Conservation (phyloP, 768 basidiomycete species). For the Suillus sp. region DNA sequence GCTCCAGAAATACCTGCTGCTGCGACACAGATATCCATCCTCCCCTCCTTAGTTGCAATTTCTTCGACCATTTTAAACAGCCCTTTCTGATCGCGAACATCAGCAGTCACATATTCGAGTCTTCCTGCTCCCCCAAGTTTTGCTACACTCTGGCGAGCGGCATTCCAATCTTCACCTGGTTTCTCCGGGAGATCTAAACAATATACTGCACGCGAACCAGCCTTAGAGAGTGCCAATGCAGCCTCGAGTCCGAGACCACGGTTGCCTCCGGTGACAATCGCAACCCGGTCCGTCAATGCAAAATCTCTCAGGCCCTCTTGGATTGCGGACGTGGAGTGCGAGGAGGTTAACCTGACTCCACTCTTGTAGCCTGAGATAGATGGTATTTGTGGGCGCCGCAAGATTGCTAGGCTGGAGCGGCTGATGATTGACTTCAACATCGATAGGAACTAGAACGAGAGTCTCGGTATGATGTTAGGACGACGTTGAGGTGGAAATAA, state of each 20-base stretch:
- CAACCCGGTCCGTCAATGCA: conserved; percentile 28
- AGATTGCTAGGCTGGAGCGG: background rate
- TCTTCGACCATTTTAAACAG: conserved; percentile 21
- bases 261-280: conserved; percentile 30
- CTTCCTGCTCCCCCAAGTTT: conserved; percentile 35
- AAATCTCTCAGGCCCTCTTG: conserved; percentile 39
- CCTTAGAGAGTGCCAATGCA: conserved; percentile 30
- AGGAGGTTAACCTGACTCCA: background rate
- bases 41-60: conserved; percentile 27
- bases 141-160: conserved; percentile 48
- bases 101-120: conserved; percentile 25
- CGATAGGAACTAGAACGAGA: too few relatives aligned
- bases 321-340: background rate
- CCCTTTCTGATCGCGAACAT: conserved; percentile 28
- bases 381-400: background rate
- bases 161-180: conserved; percentile 44
- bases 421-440: background rate
- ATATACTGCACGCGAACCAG: conserved; percentile 46
- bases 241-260: conserved; percentile 37
- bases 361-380: background rate
- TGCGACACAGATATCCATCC: conserved; percentile 32
- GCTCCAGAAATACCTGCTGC: conserved; percentile 27
- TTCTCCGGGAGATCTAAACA: conserved; percentile 20
- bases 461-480: too few relatives aligned
- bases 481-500: too few relatives aligned